These are phyloP conservation scores for Croton setiger DNA, from an alignment of 441 rosid species.

Conservation along the genomic window DNA sequence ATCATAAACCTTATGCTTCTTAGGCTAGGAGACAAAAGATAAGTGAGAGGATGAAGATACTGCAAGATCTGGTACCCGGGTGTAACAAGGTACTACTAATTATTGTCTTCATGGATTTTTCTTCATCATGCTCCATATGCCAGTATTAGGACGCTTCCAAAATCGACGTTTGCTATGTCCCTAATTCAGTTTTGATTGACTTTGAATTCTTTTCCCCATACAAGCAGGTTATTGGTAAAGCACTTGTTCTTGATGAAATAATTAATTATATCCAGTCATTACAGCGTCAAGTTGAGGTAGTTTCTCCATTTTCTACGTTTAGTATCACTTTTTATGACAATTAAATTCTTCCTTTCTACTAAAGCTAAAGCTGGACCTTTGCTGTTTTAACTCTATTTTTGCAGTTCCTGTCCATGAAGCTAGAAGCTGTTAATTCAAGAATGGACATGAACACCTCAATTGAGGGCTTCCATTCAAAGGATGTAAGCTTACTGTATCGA, in stretches of 20 bases:
- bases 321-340: not conserved
- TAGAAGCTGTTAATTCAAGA: conserved; percentile 74
- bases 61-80: conserved; percentile 84
- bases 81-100: conserved; percentile 64
- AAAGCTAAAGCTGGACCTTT: not conserved
- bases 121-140: conserved; percentile 1
- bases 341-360: not conserved
- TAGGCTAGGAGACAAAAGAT: conserved; percentile 92
- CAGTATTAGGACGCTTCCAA: not conserved
- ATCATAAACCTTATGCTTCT: conserved; percentile 16
- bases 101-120: not conserved
- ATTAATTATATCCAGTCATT: conserved; percentile 84
- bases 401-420: conserved; percentile 87
- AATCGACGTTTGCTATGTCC: not conserved
- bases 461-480: conserved; percentile 63
- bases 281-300: conserved; percentile 83
- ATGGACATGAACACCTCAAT: conserved; percentile 41
- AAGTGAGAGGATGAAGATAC: conserved; percentile 86
- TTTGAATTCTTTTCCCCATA: not conserved
- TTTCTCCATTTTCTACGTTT: not conserved
- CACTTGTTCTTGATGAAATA: conserved; percentile 83
- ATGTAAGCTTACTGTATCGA: conserved; percentile 35
- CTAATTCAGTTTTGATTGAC: conserved; percentile 4
- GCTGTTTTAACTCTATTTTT: conserved; percentile 11
- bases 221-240: conserved; percentile 80